Evolutionary conservation across 805 yeast genomes (phyloP), one percentile per base, ranked within the genome.

Genomic region (Komagataella populi): DNA sequence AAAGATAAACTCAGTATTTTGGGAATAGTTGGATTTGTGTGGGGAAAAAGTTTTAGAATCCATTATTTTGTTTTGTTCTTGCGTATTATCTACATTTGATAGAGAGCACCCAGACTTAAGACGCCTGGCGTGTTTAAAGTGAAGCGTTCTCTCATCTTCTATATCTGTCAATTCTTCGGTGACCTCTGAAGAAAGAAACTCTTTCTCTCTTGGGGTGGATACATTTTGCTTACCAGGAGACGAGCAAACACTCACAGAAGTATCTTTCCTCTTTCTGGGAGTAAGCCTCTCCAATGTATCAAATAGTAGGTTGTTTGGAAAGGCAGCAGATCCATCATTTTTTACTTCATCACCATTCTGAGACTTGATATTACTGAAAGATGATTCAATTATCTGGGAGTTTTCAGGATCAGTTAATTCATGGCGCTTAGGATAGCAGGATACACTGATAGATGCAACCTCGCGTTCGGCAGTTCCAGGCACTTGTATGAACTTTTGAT

Each of bases 111-210:
- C 3, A 14, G 39, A 4, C 39, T 30, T 30, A 14, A 10, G 10
- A 14, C 14, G n/a, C 14, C 39, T 8, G 10, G 39, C 39, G 2
- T 30, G n/a, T 30, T 30, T 30, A 8, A 30, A 30, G 8, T 8
- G 4, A 30, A 30, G 39, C 39, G 39, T 14, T 30, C 39, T 12
- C 14, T 59, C 61, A 48, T 62, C 63, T 44, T 61, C 65, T 45
- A 61, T 55, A 44, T 62, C 64, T 3, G 63, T 59, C 2, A 62
- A 36, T 1, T 62, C 65, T 46, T 62, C 64, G 8, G 66, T 59
- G 17, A 62, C 48, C 46, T 63, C 55, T 12, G 46, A 24, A 16
- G 50, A 43, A 30, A 30, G 39, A 3, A 30, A 8, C 39, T 30
- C 39, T 30, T 30, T 30, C 39, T 30, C 39, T 10, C 14, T 30